Conservation (phyloP, 495 filamentous ascomycete genomes). For the Chaetomidium leptoderma region DNA sequence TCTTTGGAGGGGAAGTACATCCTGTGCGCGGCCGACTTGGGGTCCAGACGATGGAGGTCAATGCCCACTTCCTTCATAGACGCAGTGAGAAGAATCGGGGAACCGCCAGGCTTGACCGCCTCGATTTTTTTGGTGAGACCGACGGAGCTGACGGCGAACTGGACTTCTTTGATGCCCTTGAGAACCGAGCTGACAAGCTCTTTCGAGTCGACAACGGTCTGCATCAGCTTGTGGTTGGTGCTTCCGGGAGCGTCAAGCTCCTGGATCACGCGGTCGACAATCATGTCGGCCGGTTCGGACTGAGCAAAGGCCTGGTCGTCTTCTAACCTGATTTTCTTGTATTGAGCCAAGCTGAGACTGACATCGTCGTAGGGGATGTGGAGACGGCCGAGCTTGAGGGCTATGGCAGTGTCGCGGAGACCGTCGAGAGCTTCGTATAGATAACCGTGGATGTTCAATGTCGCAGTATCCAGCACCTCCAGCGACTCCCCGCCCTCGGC, state of each 20-base stretch:
- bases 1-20: constrained; percentile 98
- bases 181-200: constrained; percentile 88
- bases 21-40: constrained; percentile 88
- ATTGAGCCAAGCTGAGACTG: constrained; percentile 52
- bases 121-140: constrained; percentile 75
- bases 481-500: constrained; percentile 76
- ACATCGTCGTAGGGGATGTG: constrained; percentile 90
- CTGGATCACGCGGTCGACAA: constrained; percentile 71
- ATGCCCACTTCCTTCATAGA: constrained; percentile 95
- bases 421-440: constrained; percentile 86
- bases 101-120: constrained; percentile 57
- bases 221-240: constrained; percentile 67
- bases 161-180: constrained; percentile 90
- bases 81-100: constrained; percentile 72
- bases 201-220: constrained; percentile 86
- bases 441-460: constrained; percentile 84
- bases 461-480: constrained; percentile 86
- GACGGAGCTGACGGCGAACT: constrained; percentile 91
- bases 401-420: constrained; percentile 82
- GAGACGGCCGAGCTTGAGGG: constrained; percentile 82
- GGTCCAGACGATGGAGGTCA: constrained; percentile 88
- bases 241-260: constrained; percentile 72
- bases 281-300: constrained; percentile 50
- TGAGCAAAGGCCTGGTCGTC: constrained; percentile 24
- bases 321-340: constrained; percentile 36